Percentiles rank a stretch among this genome's conserved stretches.
These are phyloP conservation scores for Amphibolis antarctica DNA, from an alignment of 106 monocot species.

Conservation along the genomic window DNA sequence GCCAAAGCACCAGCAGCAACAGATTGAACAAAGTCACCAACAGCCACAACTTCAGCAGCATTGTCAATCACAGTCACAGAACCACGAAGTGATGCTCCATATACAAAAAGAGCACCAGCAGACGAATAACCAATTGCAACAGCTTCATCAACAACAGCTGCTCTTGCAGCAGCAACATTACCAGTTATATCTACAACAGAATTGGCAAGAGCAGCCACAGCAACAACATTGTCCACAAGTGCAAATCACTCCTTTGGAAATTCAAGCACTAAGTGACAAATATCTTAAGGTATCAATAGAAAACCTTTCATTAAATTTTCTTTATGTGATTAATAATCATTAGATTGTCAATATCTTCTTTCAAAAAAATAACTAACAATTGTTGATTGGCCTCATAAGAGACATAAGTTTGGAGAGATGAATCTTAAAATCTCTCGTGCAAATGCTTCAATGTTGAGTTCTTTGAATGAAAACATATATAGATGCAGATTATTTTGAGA, in stretches of 20 bases:
- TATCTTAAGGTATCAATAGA: constrained; percentile 4
- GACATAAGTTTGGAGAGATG: too few relatives aligned
- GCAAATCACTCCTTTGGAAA: constrained; percentile 7
- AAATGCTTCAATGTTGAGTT: too few relatives aligned
- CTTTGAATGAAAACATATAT: too few relatives aligned
- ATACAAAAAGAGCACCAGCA: constrained; percentile 14
- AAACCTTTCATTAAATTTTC: too few relatives aligned
- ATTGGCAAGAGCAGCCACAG: constrained; percentile 24
- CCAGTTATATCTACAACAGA: constrained; percentile 19
- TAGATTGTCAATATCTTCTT: too few relatives aligned
- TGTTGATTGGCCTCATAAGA: too few relatives aligned
- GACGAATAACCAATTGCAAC: constrained; percentile 21
- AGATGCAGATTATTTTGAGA: too few relatives aligned
- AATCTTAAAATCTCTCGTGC: too few relatives aligned
- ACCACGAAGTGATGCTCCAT: constrained; percentile 11
- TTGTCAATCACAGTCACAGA: constrained; percentile 1
- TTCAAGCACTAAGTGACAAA: constrained; percentile 6
- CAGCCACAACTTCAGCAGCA: constrained; percentile 1
- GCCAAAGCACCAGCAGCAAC: constrained; percentile 11
- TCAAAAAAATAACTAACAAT: too few relatives aligned
- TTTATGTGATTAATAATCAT: too few relatives aligned
- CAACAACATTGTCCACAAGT: constrained; percentile 18
- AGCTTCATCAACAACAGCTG: constrained; percentile 26
- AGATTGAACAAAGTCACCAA: constrained; percentile 5
- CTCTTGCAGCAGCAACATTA: constrained; percentile 27